Base-by-base conservation (phyloP, 768 basidiomycete species). In the Hemileccinum impolitum region DNA sequence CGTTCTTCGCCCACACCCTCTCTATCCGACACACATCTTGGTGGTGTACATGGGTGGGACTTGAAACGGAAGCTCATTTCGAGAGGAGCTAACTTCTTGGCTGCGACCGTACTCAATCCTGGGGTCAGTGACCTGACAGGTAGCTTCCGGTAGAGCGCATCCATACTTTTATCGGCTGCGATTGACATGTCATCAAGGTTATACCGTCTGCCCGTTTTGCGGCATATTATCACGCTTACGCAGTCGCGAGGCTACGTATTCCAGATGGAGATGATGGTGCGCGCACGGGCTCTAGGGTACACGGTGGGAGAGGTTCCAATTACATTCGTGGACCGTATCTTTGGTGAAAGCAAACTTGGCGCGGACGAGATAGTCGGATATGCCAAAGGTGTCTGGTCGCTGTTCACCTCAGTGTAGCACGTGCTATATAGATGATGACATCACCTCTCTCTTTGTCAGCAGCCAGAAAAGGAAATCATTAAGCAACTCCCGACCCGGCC, bases 181-280 rank as follows among this genome's bases (percentile, higher is more conserved):
- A 44, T 40, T 46, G 44, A 58, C 17, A 12, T 46, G 15, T 6
- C 35, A 21, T 28, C 1, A 38, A 90, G 90, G 51, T 67, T 95
- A 14, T 95, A 95, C 65, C 83, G 88, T 34, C 65, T 81, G 11
- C 75, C 77, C 1, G 93, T 89, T 7, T 74, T 95, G 47, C 80
- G 78, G 41, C 83, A 91, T 56, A 87, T 95, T 61, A 94, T 95
- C 58, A 80, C 85, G 5, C 77, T 85, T 55, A 92, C 88, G 2
- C 78, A 85, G 52, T 92, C 91, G 3, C 88, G 89, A 55, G 93
- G 93, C 9, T 95, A 94, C 59, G 93, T 95, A 26, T 94, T 95
- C 74, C 93, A 95, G 75, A 95, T 95, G 93, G 93, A 95, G 66
- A 95, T 94, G 86, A 94, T 94, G 80, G 93, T 92, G 17, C 81